Conservation (phyloP, 768 basidiomycete species). For the Agrocybe chaxingu region DNA sequence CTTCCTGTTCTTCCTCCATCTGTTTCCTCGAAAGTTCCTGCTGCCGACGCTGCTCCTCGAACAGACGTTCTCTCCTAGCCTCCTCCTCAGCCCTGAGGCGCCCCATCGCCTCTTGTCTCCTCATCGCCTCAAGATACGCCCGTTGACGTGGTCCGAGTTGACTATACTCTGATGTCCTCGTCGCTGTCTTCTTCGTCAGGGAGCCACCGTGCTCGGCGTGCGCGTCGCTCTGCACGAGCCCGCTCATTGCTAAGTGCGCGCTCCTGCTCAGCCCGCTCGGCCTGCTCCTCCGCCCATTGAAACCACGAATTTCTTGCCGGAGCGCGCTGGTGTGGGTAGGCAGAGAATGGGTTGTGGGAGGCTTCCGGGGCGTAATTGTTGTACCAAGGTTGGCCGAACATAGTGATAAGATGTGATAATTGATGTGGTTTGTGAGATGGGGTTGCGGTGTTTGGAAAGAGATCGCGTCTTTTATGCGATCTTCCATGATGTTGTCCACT, state of each 20-base stretch:
- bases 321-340: slow-evolving; percentile 16
- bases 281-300: slow-evolving; percentile 4
- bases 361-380: slow-evolving; percentile 14
- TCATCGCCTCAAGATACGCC: slow-evolving; percentile 29
- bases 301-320: slow-evolving; percentile 5
- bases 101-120: slow-evolving; percentile 25
- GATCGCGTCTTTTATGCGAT: slow-evolving; percentile 8
- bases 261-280: slow-evolving; percentile 12
- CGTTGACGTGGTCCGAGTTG: slow-evolving; percentile 27
- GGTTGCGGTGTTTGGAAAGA: slow-evolving; percentile 3
- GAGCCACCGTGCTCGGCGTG: slow-evolving; percentile 35
- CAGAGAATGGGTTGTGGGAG: slow-evolving; percentile 25
- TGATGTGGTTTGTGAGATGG: not conserved
- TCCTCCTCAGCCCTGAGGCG: slow-evolving; percentile 19
- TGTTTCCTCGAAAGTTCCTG: slow-evolving; percentile 6
- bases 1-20: slow-evolving; percentile 13
- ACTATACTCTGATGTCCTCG: slow-evolving; percentile 25
- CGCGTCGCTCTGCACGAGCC: slow-evolving; percentile 30
- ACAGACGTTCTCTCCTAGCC: slow-evolving; percentile 15
- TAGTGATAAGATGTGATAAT: slow-evolving; percentile 5
- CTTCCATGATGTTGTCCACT: slow-evolving; percentile 8
- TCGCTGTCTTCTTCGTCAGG: slow-evolving; percentile 34
- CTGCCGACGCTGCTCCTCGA: slow-evolving; percentile 16
- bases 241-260: slow-evolving; percentile 16
- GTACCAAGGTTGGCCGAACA: slow-evolving; percentile 25